These are phyloP conservation scores for Turritis glabra DNA, from an alignment of 345 rosid species.

Conservation along the genomic window DNA sequence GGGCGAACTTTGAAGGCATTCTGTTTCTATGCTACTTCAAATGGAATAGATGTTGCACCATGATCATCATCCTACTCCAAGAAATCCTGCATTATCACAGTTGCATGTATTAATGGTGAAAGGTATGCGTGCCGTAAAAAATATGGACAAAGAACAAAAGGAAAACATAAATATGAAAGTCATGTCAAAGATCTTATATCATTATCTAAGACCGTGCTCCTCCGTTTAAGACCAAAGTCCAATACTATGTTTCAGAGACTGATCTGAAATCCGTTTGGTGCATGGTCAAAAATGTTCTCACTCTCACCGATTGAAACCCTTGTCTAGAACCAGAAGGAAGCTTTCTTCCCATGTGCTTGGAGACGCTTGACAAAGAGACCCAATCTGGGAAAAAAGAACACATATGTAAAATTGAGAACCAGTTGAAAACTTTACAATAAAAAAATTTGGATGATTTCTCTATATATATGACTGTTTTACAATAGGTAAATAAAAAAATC, in stretches of 20 bases:
- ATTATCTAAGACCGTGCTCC: constrained; percentile 73
- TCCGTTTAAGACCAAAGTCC: constrained; percentile 54
- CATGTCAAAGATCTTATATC: constrained; percentile 55
- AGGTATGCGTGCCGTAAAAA: too few relatives aligned
- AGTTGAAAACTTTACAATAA: neutral
- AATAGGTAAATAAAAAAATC: neutral
- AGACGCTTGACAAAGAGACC: constrained; percentile 42
- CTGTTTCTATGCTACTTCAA: constrained; percentile 43
- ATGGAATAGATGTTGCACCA: constrained; percentile 36
- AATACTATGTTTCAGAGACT: constrained; percentile 2
- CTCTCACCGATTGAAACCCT: constrained; percentile 47
- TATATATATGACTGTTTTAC: neutral
- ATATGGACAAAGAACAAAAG: too few relatives aligned
- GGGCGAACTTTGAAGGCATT: constrained; percentile 13
- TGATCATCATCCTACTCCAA: constrained; percentile 71
- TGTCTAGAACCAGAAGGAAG: constrained; percentile 58
- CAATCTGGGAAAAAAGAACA: constrained; percentile 42
- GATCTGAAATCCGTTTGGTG: neutral
- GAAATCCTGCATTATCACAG: neutral
- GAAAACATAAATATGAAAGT: too few relatives aligned
- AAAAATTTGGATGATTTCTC: neutral
- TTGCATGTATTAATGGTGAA: too few relatives aligned
- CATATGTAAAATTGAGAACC: neutral
- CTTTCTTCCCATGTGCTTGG: constrained; percentile 48
- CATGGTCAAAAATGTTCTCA: constrained; percentile 6